A percentile compares a stretch with the other conserved stretches of the same genome.
phyloP scores from a whole-genome alignment of 805 yeast genomes.

The Metschnikowia matae region DNA sequence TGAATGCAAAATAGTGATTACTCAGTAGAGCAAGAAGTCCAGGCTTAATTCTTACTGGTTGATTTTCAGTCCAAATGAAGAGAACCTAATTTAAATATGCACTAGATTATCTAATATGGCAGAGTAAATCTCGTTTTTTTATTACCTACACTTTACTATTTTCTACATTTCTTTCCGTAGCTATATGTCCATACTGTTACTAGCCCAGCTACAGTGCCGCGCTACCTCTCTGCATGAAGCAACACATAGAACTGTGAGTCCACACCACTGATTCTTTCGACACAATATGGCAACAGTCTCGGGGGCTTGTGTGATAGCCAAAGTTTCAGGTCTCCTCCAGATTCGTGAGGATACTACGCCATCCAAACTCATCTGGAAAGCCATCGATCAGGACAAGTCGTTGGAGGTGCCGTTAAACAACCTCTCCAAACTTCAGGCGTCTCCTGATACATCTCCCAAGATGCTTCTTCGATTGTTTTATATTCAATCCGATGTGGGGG shows the following conservation, averaged over 20 bases:
- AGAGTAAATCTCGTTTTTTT: too few relatives aligned
- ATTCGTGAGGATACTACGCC: slow-evolving; percentile 55
- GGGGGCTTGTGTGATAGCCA: slow-evolving; percentile 54
- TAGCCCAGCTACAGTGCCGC: not conserved
- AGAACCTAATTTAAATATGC: too few relatives aligned
- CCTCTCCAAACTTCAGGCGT: slow-evolving; percentile 55
- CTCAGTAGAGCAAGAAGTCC: too few relatives aligned
- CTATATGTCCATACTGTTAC: not conserved
- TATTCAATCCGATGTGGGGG: slow-evolving; percentile 32
- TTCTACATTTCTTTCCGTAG: not conserved
- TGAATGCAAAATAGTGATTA: too few relatives aligned
- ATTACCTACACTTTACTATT: too few relatives aligned
- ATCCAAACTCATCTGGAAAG: slow-evolving; percentile 53
- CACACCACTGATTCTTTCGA: not conserved
- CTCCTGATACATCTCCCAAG: slow-evolving; percentile 62
- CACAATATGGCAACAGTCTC: slow-evolving; percentile 23
- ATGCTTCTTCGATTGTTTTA: slow-evolving; percentile 61
- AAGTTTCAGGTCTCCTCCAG: slow-evolving; percentile 53
- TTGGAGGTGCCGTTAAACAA: slow-evolving; percentile 34
- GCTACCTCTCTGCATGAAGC: not conserved
- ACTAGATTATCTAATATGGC: too few relatives aligned
- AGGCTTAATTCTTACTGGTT: too few relatives aligned
- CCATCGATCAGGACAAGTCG: slow-evolving; percentile 44
- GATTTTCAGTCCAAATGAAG: too few relatives aligned
- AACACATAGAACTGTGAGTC: not conserved